Evolutionary conservation across 805 yeast genomes (phyloP).

Genomic region (Pichia phayaonensis): DNA sequence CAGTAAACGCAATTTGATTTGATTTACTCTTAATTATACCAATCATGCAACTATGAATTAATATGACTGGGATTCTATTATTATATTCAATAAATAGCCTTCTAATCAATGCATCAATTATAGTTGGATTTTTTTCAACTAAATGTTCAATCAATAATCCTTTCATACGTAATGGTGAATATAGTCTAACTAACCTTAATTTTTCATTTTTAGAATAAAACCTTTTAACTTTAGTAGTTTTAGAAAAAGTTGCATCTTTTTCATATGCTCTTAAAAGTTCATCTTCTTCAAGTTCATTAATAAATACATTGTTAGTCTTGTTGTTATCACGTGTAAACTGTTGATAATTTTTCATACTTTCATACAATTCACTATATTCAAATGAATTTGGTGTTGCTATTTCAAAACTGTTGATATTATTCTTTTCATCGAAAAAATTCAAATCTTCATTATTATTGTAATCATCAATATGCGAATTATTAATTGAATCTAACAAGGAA

Average conservation of each 20-base stretch:
- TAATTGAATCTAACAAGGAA: conserved; percentile 5
- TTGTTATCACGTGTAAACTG: neutral
- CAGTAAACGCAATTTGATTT: neutral
- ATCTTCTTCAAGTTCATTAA: neutral
- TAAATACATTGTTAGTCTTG: neutral
- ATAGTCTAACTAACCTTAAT: conserved; percentile 9
- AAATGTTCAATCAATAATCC: conserved; percentile 14
- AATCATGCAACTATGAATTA: conserved; percentile 22
- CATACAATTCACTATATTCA: conserved; percentile 11
- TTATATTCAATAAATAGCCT: conserved; percentile 18
- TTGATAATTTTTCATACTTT: conserved; percentile 7
- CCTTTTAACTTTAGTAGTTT: neutral
- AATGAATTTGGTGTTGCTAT: conserved; percentile 5
- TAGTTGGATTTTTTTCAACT: conserved; percentile 12
- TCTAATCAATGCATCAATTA: conserved; percentile 10
- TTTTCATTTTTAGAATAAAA: neutral
- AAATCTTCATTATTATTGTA: neutral
- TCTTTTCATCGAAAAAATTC: neutral
- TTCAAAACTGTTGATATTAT: neutral
- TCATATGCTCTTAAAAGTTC: neutral
- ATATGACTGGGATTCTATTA: conserved; percentile 17
- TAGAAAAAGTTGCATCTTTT: neutral
- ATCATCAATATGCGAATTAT: neutral
- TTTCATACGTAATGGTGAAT: conserved; percentile 16
- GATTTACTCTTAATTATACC: conserved; percentile 13